Evolutionary conservation across 129 eudicot species (phyloP).

Genomic region (Gnaphalium uliginosum): DNA sequence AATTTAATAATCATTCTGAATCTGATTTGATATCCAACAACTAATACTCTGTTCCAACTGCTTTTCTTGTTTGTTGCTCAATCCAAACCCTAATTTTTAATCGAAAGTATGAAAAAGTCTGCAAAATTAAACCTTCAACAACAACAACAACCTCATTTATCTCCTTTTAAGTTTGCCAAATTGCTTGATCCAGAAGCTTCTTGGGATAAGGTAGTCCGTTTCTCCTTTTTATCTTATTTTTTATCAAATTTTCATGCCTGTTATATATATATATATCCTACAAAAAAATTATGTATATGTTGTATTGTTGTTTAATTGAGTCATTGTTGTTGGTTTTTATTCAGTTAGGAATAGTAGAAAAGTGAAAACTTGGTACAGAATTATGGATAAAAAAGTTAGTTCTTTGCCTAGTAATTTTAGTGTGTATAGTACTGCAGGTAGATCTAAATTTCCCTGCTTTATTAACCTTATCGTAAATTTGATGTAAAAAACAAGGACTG

Average conservation of each 20-base stretch:
- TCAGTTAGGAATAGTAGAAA: too few relatives aligned
- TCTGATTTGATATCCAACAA: neutral
- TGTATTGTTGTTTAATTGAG: constrained; percentile 2
- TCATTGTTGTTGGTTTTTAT: too few relatives aligned
- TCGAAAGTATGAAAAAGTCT: constrained; percentile 31
- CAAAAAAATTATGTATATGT: neutral
- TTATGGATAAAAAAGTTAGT: too few relatives aligned
- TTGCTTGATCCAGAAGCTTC: constrained; percentile 82
- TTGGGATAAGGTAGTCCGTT: constrained; percentile 73
- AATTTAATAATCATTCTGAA: neutral
- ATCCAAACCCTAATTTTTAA: neutral
- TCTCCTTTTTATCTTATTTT: neutral
- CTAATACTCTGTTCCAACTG: neutral
- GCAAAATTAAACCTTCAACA: constrained; percentile 36
- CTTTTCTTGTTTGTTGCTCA: neutral
- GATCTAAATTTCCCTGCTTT: neutral
- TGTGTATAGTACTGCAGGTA: neutral
- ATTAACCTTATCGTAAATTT: neutral
- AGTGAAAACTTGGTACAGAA: too few relatives aligned
- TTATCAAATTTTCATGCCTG: neutral
- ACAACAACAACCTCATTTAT: constrained; percentile 48
- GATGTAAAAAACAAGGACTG: too few relatives aligned
- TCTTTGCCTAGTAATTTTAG: too few relatives aligned
- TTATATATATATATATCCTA: neutral
- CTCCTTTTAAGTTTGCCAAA: constrained; percentile 68